Conservation (phyloP, 306 rosid genomes). For the Pyrus betulifolia region DNA sequence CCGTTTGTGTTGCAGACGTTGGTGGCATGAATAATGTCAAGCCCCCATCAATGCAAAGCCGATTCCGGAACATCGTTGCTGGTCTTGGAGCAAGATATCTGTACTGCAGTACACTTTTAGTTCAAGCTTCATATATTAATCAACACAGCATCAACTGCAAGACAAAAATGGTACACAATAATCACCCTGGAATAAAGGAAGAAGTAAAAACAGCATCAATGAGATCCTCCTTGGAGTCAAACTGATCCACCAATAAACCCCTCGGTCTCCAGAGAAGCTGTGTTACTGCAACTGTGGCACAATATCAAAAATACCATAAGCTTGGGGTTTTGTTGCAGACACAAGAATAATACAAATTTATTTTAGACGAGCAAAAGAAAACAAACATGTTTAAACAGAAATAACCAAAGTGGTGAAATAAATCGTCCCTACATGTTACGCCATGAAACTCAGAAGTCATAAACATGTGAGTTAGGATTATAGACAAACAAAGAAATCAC, state of each 20-base stretch:
- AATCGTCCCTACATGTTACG: neutral
- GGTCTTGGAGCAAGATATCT: conserved; percentile 96
- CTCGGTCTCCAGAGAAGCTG: conserved; percentile 90
- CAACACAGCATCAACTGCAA: conserved; percentile 9
- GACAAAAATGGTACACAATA: conserved; percentile 22
- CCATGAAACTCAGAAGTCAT: neutral
- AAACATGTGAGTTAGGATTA: neutral
- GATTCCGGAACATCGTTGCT: conserved; percentile 70
- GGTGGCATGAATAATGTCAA: conserved; percentile 95
- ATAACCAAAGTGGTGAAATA: neutral
- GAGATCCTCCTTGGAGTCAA: conserved; percentile 96
- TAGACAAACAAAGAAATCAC: neutral
- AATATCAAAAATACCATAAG: neutral
- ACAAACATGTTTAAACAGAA: neutral
- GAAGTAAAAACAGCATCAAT: conserved; percentile 93
- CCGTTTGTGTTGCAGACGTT: conserved; percentile 86
- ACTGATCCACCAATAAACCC: conserved; percentile 88
- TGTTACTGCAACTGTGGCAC: conserved; percentile 78
- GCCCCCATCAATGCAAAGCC: conserved; percentile 92
- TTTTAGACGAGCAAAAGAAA: neutral
- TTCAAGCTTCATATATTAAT: neutral
- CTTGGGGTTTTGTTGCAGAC: neutral
- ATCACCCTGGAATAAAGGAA: conserved; percentile 97
- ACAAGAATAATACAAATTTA: neutral
- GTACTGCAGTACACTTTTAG: conserved; percentile 15